phyloP scores from a whole-genome alignment of 2,329 filamentous ascomycete species.

The Zymoseptoria ardabiliae region DNA sequence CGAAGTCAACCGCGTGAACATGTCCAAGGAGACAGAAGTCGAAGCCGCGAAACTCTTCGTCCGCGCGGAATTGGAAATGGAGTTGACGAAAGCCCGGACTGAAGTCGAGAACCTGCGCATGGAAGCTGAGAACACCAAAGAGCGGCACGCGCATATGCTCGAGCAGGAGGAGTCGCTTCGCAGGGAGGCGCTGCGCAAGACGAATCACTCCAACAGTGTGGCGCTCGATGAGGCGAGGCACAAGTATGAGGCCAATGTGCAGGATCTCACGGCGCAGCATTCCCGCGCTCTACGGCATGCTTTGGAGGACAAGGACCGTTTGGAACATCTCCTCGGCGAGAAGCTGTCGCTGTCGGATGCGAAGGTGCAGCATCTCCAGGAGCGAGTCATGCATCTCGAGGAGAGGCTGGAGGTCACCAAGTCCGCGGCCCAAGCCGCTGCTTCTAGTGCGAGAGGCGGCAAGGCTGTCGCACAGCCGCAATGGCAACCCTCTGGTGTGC shows the following conservation, averaged over 20 bases:
- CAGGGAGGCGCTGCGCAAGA: constrained; percentile 50
- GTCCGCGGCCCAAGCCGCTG: constrained; percentile 76
- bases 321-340: constrained; percentile 73
- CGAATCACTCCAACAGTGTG: constrained; percentile 44
- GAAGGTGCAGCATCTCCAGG: constrained; percentile 77
- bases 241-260: constrained; percentile 44
- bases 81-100: constrained; percentile 62
- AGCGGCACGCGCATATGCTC: constrained; percentile 73
- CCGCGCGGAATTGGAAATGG: constrained; percentile 72
- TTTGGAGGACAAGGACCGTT: constrained; percentile 72
- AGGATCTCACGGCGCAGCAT: constrained; percentile 56
- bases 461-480: constrained; percentile 15
- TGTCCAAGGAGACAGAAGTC: constrained; percentile 71
- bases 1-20: constrained; percentile 74
- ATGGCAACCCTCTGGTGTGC: constrained; percentile 35
- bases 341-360: constrained; percentile 74
- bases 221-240: constrained; percentile 50
- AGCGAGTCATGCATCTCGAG: constrained; percentile 75
- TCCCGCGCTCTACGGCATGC: constrained; percentile 35
- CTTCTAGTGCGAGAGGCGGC: constrained; percentile 47
- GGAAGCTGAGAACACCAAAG: constrained; percentile 73
- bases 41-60: constrained; percentile 75
- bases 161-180: constrained; percentile 71
- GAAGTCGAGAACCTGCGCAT: constrained; percentile 72
- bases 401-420: constrained; percentile 88